phyloP scores from a whole-genome alignment of 345 rosid species.

The Brassica cretica region DNA sequence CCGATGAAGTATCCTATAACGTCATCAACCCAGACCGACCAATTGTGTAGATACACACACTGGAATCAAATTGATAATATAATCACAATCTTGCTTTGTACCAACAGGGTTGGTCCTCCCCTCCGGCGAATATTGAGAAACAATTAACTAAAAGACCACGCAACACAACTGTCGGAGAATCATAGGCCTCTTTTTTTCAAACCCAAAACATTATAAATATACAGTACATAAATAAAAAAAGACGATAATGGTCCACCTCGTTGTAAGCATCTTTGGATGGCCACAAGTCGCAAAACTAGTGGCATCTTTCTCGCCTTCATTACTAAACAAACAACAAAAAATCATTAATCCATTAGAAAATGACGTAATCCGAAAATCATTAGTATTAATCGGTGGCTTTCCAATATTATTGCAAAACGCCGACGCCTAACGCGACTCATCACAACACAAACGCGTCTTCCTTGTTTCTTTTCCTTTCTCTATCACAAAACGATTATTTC shows the following conservation, averaged over 20 bases:
- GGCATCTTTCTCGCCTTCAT: constrained; percentile 24
- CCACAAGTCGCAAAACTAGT: constrained; percentile 35
- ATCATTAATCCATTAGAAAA: constrained; percentile 22
- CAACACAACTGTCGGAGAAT: constrained; percentile 37
- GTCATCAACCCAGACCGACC: not conserved
- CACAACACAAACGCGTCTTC: constrained; percentile 30
- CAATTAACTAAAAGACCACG: constrained; percentile 31
- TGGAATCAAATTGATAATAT: not conserved
- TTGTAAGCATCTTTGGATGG: constrained; percentile 35
- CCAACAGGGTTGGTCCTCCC: constrained; percentile 27
- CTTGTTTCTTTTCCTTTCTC: constrained; percentile 6
- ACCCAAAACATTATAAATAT: not conserved
- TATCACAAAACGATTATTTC: constrained; percentile 3
- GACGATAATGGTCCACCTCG: constrained; percentile 30
- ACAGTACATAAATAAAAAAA: not conserved
- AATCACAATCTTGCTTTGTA: constrained; percentile 29
- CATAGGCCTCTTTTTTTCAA: constrained; percentile 13
- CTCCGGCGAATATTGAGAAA: constrained; percentile 30
- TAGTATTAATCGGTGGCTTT: constrained; percentile 35
- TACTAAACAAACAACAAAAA: not conserved
- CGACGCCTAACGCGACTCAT: constrained; percentile 9
- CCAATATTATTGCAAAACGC: not conserved
- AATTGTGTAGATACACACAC: constrained; percentile 13
- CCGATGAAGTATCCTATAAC: no score
- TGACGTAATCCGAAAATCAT: constrained; percentile 18